phyloP scores from a whole-genome alignment of 345 rosid genomes.

The Chamaenerion angustifolium region DNA sequence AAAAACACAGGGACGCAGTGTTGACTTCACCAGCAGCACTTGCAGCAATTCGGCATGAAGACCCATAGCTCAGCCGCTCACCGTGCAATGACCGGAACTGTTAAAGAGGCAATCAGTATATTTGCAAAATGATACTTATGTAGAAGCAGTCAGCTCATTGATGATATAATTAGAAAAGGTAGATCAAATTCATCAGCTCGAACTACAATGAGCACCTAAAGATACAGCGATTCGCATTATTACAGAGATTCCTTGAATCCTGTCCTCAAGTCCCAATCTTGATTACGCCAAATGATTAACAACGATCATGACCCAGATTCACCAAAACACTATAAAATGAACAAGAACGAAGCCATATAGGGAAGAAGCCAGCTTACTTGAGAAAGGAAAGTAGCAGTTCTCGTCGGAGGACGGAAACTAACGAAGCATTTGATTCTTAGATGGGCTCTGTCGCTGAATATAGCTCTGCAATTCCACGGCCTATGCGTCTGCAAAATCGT shows the following conservation, averaged over 20 bases:
- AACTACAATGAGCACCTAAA: no score
- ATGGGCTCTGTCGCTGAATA: constrained; percentile 17
- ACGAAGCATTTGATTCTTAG: constrained; percentile 34
- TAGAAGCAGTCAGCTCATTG: no score
- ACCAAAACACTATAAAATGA: no score
- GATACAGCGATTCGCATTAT: no score
- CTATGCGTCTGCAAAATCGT: constrained; percentile 45
- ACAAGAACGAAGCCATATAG: no score
- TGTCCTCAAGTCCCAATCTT: no score
- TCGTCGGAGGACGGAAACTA: constrained; percentile 26
- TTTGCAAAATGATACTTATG: background rate
- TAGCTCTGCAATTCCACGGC: constrained; percentile 26
- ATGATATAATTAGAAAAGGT: no score
- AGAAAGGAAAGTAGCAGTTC: constrained; percentile 13
- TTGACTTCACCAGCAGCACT: constrained; percentile 6
- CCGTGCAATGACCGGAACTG: constrained; percentile 38
- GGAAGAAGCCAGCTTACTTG: constrained; percentile 13
- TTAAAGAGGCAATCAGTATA: constrained; percentile 4
- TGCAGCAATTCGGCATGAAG: constrained; percentile 34
- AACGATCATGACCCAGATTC: no score
- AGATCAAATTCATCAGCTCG: no score
- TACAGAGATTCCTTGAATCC: no score
- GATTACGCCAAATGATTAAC: no score
- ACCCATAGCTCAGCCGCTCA: constrained; percentile 19
- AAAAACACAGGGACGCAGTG: constrained; percentile 1